A percentile compares a stretch with the other conserved stretches of the same genome.
These are phyloP conservation scores for Colletotrichum costaricense DNA, from an alignment of 2,329 filamentous ascomycete genomes.

Conservation along the genomic window DNA sequence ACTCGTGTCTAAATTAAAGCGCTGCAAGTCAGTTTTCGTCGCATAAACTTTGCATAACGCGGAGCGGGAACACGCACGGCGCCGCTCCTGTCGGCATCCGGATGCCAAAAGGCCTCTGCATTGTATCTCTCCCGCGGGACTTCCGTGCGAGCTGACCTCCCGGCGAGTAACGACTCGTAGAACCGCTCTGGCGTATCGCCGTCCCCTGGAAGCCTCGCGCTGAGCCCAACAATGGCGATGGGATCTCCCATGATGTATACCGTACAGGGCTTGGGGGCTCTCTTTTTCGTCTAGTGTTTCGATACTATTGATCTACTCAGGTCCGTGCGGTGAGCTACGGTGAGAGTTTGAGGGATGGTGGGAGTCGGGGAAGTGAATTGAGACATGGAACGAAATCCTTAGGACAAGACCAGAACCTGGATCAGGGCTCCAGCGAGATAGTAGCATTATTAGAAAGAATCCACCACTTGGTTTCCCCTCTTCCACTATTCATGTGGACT, in stretches of 20 bases:
- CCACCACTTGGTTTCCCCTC: background rate
- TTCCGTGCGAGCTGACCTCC: conserved; percentile 41
- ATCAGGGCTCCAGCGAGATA: conserved; percentile 19
- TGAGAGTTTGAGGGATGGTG: conserved; percentile 2
- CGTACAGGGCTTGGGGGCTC: background rate
- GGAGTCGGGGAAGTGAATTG: background rate
- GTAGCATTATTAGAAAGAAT: conserved; percentile 12
- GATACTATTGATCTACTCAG: background rate
- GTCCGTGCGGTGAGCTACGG: conserved; percentile 23
- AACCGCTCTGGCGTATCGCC: conserved; percentile 54
- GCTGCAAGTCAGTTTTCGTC: background rate
- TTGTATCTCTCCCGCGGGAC: conserved; percentile 44
- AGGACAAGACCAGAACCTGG: conserved; percentile 4
- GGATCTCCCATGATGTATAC: conserved; percentile 42
- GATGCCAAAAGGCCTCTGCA: conserved; percentile 45
- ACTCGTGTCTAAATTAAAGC: conserved; percentile 31
- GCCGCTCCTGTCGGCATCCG: conserved; percentile 41
- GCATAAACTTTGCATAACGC: background rate
- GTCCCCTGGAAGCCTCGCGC: conserved; percentile 57
- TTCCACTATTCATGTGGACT: background rate
- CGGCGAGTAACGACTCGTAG: conserved; percentile 53
- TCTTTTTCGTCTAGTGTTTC: background rate
- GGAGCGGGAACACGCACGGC: conserved; percentile 34
- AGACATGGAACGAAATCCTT: conserved; percentile 6
- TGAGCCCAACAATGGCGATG: conserved; percentile 60